Conservation (phyloP, 1,284 basidiomycete genomes). For the Austropuccinia psidii region DNA sequence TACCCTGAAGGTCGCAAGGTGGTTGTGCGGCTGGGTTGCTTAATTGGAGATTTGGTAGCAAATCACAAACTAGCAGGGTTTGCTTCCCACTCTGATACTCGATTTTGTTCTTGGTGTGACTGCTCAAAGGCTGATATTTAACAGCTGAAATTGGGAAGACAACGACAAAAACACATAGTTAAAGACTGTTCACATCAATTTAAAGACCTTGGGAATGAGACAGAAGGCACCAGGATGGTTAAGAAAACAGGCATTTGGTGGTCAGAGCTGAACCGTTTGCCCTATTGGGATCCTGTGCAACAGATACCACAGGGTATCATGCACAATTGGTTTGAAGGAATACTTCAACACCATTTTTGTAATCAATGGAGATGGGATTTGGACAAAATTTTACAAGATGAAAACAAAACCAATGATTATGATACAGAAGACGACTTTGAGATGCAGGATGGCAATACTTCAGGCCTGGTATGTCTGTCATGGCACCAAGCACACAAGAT, state of each 20-base stretch:
- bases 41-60: not conserved
- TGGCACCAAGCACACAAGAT: no score
- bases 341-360: not conserved
- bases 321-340: conserved; percentile 20
- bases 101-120: not conserved
- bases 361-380: not conserved
- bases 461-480: no score
- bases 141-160: no score
- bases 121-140: not conserved
- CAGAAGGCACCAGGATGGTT: not conserved
- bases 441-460: no score
- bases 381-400: no score
- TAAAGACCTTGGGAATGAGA: no score
- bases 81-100: not conserved
- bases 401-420: no score
- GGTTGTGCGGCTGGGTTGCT: not conserved
- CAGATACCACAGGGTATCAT: not conserved
- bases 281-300: not conserved
- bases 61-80: conserved; percentile 1
- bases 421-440: no score
- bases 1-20: not conserved
- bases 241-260: not conserved
- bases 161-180: no score
- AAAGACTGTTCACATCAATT: not conserved
- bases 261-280: not conserved